phyloP scores from a whole-genome alignment of 164 flowering plant genomes.

The Platanus orientalis region DNA sequence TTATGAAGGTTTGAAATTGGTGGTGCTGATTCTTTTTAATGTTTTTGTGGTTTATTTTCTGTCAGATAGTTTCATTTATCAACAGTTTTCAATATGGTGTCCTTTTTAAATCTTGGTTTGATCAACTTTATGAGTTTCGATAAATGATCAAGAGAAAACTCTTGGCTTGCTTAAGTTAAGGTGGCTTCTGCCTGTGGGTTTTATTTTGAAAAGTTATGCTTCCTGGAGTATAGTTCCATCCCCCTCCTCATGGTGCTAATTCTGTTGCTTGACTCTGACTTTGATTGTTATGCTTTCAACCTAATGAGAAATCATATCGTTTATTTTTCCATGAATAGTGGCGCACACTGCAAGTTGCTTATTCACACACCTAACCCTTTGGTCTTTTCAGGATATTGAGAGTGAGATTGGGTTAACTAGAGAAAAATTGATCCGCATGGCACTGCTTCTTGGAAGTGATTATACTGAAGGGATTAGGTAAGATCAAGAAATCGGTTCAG shows the following conservation, averaged over 20 bases:
- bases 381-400: slow-evolving; percentile 72
- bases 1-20: slow-evolving; percentile 68
- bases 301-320: not conserved
- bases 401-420: slow-evolving; percentile 78
- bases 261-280: too few relatives aligned
- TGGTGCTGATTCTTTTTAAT: slow-evolving; percentile 5
- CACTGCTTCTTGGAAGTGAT: slow-evolving; percentile 96
- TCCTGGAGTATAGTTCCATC: too few relatives aligned
- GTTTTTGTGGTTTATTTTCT: not conserved
- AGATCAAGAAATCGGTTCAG: slow-evolving; percentile 4
- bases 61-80: too few relatives aligned
- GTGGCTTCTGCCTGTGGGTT: too few relatives aligned
- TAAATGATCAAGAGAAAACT: too few relatives aligned
- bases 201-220: too few relatives aligned
- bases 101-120: too few relatives aligned
- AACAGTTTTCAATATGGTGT: too few relatives aligned
- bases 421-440: slow-evolving; percentile 82
- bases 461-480: slow-evolving; percentile 98
- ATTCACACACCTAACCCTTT: slow-evolving; percentile 4
- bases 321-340: not conserved
- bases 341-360: not conserved
- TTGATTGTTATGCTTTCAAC: too few relatives aligned
- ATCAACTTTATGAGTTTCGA: too few relatives aligned
- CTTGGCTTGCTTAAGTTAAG: too few relatives aligned
- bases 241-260: too few relatives aligned